Percentiles rank a stretch among this genome's conserved stretches.
These are phyloP conservation scores for Linderniella brevidens DNA, from an alignment of 257 asterid genomes.

Conservation along the genomic window DNA sequence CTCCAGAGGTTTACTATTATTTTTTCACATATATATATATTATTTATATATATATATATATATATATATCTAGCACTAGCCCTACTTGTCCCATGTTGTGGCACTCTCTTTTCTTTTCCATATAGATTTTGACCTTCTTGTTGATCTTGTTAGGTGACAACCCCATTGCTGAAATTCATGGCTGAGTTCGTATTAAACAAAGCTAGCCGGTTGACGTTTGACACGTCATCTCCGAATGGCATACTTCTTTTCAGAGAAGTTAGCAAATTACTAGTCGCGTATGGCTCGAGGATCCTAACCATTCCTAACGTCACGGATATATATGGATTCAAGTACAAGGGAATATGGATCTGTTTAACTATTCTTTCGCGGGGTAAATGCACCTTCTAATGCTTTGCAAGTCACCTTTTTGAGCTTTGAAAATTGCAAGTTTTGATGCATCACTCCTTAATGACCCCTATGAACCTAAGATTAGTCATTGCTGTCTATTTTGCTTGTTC, in stretches of 20 bases:
- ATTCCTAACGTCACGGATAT: slow-evolving; percentile 69
- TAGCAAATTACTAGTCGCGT: slow-evolving; percentile 84
- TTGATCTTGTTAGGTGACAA: slow-evolving; percentile 59
- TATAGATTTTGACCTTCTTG: slow-evolving; percentile 6
- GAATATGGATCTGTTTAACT: slow-evolving; percentile 83
- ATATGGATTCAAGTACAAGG: slow-evolving; percentile 89
- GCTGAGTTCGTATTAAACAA: slow-evolving; percentile 90
- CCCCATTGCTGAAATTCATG: slow-evolving; percentile 86
- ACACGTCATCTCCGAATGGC: slow-evolving; percentile 93
- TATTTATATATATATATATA: too few species aligned
- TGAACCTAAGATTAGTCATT: neutral
- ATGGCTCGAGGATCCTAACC: slow-evolving; percentile 72
- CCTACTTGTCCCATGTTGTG: too few species aligned
- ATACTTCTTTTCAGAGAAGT: slow-evolving; percentile 96
- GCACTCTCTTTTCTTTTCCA: slow-evolving; percentile 1
- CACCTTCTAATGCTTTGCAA: slow-evolving; percentile 1
- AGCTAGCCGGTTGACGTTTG: slow-evolving; percentile 86
- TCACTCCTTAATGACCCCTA: too few species aligned
- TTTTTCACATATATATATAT: neutral
- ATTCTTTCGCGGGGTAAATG: slow-evolving; percentile 71
- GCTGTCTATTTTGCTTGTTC: slow-evolving; percentile 4
- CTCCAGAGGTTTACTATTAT: slow-evolving; percentile 56
- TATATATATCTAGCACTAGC: too few species aligned
- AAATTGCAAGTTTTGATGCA: too few species aligned
- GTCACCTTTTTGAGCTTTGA: slow-evolving; percentile 10